Evolutionary conservation across 177 flowering plant genomes (phyloP).

Genomic region (Tripterygium wilfordii): DNA sequence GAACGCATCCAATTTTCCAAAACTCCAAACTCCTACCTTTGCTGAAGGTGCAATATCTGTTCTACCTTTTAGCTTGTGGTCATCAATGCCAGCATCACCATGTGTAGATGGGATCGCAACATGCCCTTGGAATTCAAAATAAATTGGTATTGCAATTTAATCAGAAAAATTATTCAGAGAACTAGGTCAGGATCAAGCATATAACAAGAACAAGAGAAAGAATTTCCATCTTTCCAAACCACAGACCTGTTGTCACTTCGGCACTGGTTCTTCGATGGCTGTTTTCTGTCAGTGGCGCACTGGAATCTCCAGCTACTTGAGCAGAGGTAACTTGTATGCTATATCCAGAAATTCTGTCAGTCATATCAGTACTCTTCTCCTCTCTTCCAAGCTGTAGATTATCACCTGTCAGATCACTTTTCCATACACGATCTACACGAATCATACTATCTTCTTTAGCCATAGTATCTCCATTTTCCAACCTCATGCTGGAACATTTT

Average conservation of each 20-base stretch:
- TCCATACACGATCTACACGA: slow-evolving; percentile 23
- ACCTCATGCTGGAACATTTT: slow-evolving; percentile 25
- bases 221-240: neutral
- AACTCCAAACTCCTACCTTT: slow-evolving; percentile 38
- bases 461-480: slow-evolving; percentile 34
- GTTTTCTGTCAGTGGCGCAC: slow-evolving; percentile 33
- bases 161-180: neutral
- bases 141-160: slow-evolving; percentile 5
- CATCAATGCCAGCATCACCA: slow-evolving; percentile 22
- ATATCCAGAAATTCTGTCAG: slow-evolving; percentile 27
- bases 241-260: slow-evolving; percentile 42
- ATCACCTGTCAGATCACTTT: slow-evolving; percentile 23
- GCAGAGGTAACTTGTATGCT: slow-evolving; percentile 23
- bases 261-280: slow-evolving; percentile 26
- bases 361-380: slow-evolving; percentile 16
- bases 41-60: slow-evolving; percentile 21
- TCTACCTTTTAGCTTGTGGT: slow-evolving; percentile 16
- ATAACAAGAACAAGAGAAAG: neutral
- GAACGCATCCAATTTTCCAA: neutral
- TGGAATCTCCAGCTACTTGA: slow-evolving; percentile 27
- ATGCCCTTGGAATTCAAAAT: slow-evolving; percentile 33
- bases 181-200: neutral
- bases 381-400: slow-evolving; percentile 24
- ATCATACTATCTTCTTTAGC: slow-evolving; percentile 26
- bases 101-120: slow-evolving; percentile 28